These are phyloP conservation scores for Zostera marina DNA, from an alignment of 116 monocot genomes.

Conservation along the genomic window DNA sequence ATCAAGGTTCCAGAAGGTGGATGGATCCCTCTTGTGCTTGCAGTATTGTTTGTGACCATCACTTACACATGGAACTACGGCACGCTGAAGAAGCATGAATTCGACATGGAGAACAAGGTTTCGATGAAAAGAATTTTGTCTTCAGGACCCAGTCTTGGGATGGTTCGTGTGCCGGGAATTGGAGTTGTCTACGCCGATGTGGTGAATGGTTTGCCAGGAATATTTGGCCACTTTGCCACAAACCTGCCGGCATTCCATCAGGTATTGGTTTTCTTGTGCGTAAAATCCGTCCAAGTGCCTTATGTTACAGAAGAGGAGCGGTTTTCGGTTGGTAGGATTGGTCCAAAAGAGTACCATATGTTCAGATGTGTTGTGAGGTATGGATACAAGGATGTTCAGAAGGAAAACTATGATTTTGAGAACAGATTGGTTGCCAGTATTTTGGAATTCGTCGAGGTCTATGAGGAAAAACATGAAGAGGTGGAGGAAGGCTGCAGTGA, in stretches of 20 bases:
- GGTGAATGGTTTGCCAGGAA: conserved; percentile 57
- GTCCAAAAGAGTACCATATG: conserved; percentile 48
- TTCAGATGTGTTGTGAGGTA: conserved; percentile 75
- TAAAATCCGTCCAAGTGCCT: conserved; percentile 60
- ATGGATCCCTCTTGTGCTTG: conserved; percentile 61
- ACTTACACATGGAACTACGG: conserved; percentile 88
- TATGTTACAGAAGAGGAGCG: conserved; percentile 40
- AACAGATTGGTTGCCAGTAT: conserved; percentile 38
- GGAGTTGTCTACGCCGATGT: conserved; percentile 63
- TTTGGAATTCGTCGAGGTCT: conserved; percentile 38
- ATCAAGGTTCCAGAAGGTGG: conserved; percentile 68
- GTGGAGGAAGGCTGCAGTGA: conserved; percentile 14
- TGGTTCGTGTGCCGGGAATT: conserved; percentile 80
- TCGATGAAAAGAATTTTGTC: conserved; percentile 43
- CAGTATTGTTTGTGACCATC: conserved; percentile 42
- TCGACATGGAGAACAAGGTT: conserved; percentile 68
- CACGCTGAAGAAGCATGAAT: conserved; percentile 45
- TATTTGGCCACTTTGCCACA: conserved; percentile 74
- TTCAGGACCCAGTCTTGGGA: conserved; percentile 58
- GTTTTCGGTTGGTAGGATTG: conserved; percentile 48
- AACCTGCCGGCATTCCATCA: conserved; percentile 84
- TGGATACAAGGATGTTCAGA: conserved; percentile 67
- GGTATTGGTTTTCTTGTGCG: conserved; percentile 60
- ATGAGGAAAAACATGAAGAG: no score
- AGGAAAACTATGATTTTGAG: conserved; percentile 63